A percentile compares a stretch with the other conserved stretches of the same genome.
phyloP scores from a whole-genome alignment of 768 basidiomycete species.

The Termitomyces sp. region DNA sequence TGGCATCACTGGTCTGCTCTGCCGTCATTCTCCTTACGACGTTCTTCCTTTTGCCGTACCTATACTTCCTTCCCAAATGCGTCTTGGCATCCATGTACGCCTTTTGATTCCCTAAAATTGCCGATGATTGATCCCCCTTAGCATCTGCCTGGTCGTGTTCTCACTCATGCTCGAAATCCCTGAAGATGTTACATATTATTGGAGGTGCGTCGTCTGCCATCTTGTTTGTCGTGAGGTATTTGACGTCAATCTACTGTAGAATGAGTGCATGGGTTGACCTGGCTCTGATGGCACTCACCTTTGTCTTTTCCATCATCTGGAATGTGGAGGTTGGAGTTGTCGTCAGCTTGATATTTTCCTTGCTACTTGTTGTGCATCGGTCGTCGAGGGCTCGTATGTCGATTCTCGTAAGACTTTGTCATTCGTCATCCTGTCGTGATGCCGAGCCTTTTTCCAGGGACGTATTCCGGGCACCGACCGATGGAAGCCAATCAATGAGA shows the following conservation, averaged over 20 bases:
- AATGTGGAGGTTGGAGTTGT: constrained; percentile 91
- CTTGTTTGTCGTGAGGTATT: neutral
- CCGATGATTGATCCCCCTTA: constrained; percentile 26
- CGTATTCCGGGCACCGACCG: constrained; percentile 83
- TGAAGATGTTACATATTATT: constrained; percentile 83
- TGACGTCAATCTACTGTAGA: constrained; percentile 31
- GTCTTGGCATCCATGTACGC: constrained; percentile 86
- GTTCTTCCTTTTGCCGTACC: constrained; percentile 84
- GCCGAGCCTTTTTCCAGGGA: constrained; percentile 46
- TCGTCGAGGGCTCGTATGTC: constrained; percentile 90
- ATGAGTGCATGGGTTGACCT: constrained; percentile 95
- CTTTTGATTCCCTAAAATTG: neutral
- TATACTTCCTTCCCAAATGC: constrained; percentile 87
- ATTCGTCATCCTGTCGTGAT: neutral
- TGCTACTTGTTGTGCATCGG: constrained; percentile 86
- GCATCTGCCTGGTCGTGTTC: constrained; percentile 84
- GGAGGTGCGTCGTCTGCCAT: constrained; percentile 50
- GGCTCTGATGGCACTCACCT: constrained; percentile 83
- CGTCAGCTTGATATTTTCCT: constrained; percentile 83
- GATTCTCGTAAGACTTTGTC: constrained; percentile 61
- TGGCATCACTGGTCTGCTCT: constrained; percentile 81
- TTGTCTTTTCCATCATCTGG: constrained; percentile 84
- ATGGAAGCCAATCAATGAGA: constrained; percentile 91
- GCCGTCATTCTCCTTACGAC: constrained; percentile 76
- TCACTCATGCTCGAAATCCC: constrained; percentile 83